Percentiles rank a stretch among this genome's conserved stretches.
phyloP scores from a whole-genome alignment of 1,284 basidiomycete species.

The Kwoniella shivajii region DNA sequence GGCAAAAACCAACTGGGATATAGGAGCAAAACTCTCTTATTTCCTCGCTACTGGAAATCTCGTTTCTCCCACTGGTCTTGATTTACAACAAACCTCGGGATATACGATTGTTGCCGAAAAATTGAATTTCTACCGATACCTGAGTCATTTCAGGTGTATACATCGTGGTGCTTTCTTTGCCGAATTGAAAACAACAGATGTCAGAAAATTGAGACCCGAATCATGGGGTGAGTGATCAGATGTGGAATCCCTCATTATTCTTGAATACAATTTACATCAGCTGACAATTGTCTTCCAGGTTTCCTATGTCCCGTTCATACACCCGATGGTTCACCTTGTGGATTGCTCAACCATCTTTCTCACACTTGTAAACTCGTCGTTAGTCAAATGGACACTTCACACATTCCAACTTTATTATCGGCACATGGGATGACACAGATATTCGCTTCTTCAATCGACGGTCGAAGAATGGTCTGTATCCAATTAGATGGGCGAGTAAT shows the following conservation, averaged over 20 bases:
- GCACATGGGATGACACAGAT: conserved; percentile 94
- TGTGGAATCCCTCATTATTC: neutral
- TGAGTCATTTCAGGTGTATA: conserved; percentile 97
- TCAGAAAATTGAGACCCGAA: conserved; percentile 95
- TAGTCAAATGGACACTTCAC: conserved; percentile 69
- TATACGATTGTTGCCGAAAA: conserved; percentile 99
- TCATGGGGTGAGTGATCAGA: conserved; percentile 76
- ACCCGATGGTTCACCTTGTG: conserved; percentile 96
- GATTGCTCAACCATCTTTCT: conserved; percentile 95
- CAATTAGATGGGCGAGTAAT: conserved; percentile 94
- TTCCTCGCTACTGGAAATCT: conserved; percentile 98
- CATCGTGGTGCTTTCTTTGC: conserved; percentile 99
- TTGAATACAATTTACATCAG: too few species aligned
- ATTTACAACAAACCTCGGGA: conserved; percentile 94
- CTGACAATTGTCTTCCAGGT: conserved; percentile 62
- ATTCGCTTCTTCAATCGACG: conserved; percentile 74
- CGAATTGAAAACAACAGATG: conserved; percentile 96
- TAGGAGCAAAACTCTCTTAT: conserved; percentile 85
- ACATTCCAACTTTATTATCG: conserved; percentile 79
- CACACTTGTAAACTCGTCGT: conserved; percentile 92
- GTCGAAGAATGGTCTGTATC: conserved; percentile 77
- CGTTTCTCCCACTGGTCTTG: conserved; percentile 90
- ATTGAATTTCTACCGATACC: conserved; percentile 97
- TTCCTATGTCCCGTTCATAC: conserved; percentile 99
- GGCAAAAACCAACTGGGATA: conserved; percentile 82